Base-by-base conservation (phyloP, 1,284 basidiomycete genomes). In the Apiotrichum sp. region DNA sequence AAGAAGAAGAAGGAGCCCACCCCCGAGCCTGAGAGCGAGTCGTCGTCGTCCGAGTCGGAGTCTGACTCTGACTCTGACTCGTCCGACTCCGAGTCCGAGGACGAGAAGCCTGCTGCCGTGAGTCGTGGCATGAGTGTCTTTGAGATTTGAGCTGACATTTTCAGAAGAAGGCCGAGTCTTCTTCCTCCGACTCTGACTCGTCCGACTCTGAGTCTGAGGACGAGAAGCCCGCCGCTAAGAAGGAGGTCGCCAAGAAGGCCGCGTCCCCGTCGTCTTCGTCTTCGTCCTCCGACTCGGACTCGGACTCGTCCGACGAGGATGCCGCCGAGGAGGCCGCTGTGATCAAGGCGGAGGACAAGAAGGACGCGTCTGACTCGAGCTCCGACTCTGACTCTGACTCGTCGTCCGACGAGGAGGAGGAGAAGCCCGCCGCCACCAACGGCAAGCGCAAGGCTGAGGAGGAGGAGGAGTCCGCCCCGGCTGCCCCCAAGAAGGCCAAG, bases 401-500 rank as follows among this genome's bases (percentile, higher is more conserved):
- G 6, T 49, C 51, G 35, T 56, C 54, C 39, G 69, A 71, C 54
- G 68, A 75, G 58, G 68, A 69, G 56, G 62, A 67, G 58, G 69
- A 65, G 42, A 65, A 70, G 51, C 64, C 67, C 41, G 63, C 68
- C 39, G 56, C 61, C 36, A 66, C 60, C 56, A 73, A 65, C 61
- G 63, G 63, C 56, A 58, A 56, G 62, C 60, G 58, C 55, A 59
- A 80, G 56, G 74, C 77, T 43, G 85, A 86, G 58, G 69, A 67
- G 52, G 71, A 78, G 72, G 81, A 85, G 65, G 72, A 41, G 40
- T 8, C 78, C 42, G 71, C 77, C 45, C 77, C 78, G 52, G 65
- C 73, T 58, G 76, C 76, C 62, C 70, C 74, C 82, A 79, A 70
- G 64, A 96, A 97, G 80, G 88, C 93, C 70, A 96, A 97, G 78